Base-by-base conservation (phyloP, 164 flowering plant genomes). In the Tetrastigma voinierianum region DNA sequence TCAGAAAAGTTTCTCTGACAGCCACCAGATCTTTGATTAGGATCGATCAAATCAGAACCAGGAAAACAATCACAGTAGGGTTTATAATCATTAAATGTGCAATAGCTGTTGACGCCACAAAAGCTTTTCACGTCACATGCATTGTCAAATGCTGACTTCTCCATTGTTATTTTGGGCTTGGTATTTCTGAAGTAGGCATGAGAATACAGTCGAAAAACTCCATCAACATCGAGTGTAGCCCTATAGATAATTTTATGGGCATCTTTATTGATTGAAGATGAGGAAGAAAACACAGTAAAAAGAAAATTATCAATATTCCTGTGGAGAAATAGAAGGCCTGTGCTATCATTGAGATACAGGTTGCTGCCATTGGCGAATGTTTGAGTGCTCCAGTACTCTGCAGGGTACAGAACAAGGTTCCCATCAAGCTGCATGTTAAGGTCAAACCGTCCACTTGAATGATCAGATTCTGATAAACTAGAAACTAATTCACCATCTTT, bases 361-460 rank as follows among this genome's bases (percentile, higher is more conserved):
- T 1, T 13, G 6, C 67, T 15, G 0, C 2, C 6, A 18, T 46
- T 14, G 10, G 58, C 14, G 10, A 19, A 9, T 1, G 15, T 23
- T 14, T 7, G 23, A 15, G 10, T 23, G 5, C 4, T 10, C 40
- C 11, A 13, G 52, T 72, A 12, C 32, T 10, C 17, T 1, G 0
- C 9, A 0, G 64, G 52, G 63, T 59, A 67, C 8, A 12, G 24
- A 8, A 54, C 72, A 16, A 75, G 72, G 45, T 64, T 61, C 3
- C 72, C 72, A 55, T 68, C 72, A 1, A 1, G 11, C 16, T 68
- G 70, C 72, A 75, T 67, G 1, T 0, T 1, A 49, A 73, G 74
- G 12, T 8, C 40, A 62, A 77, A 80, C 62, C 14, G 44, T 45
- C 74, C 83, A 16, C 45, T 62, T 1, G 73, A 72, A 15, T 32